Conservation (phyloP, 208 protist genomes). For the Trichomonas tenax region DNA sequence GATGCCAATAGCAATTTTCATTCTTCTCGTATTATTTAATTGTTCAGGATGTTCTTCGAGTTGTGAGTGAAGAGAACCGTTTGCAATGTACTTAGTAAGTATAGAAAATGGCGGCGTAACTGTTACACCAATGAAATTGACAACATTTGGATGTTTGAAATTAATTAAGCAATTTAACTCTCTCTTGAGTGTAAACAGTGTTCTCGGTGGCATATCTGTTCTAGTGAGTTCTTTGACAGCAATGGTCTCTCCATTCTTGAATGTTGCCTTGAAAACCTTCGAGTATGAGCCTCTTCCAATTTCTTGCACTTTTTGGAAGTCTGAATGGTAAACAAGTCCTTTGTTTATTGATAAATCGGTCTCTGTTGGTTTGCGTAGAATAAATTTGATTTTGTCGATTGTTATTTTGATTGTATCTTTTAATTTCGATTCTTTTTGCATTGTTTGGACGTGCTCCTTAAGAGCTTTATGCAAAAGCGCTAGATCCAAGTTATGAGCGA, state of each 20-base stretch:
- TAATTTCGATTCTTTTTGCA: background rate
- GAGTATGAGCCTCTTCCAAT: background rate
- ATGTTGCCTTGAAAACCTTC: background rate
- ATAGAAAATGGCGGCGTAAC: constrained; percentile 4
- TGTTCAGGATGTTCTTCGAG: background rate
- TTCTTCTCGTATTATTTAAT: background rate
- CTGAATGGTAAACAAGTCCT: background rate
- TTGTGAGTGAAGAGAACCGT: background rate
- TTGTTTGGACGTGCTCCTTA: background rate
- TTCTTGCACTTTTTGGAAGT: background rate
- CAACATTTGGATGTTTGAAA: background rate
- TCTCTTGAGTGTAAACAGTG: background rate
- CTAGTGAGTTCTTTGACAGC: background rate
- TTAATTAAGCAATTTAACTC: background rate
- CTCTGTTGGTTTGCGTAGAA: background rate
- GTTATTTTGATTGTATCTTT: background rate
- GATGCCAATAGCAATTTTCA: background rate
- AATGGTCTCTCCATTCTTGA: background rate
- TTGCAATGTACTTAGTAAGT: background rate
- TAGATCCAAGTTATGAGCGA: background rate
- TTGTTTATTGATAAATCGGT: too few species aligned
- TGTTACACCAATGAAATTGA: background rate
- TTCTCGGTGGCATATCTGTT: background rate
- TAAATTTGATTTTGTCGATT: background rate
- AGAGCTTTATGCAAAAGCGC: background rate